These are phyloP conservation scores for Chrysoporthe cubensis DNA, from an alignment of 2,329 filamentous ascomycete genomes.

Conservation along the genomic window DNA sequence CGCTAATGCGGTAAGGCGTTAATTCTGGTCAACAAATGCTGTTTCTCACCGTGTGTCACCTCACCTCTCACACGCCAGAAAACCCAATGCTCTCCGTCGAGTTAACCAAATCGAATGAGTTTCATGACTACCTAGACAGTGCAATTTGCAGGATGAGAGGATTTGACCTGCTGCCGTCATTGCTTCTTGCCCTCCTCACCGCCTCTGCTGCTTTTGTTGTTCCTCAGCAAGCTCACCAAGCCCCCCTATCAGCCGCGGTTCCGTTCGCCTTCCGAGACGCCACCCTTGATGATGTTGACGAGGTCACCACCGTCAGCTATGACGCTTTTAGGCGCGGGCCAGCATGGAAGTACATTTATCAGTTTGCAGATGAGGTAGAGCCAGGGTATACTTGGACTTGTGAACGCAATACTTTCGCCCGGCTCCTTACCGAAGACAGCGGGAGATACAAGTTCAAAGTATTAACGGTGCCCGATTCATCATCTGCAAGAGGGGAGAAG, in stretches of 20 bases:
- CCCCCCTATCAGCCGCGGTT: not conserved
- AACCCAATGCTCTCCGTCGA: not conserved
- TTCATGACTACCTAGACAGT: not conserved
- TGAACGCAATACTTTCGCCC: not conserved
- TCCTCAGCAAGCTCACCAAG: not conserved
- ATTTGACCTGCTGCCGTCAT: not conserved
- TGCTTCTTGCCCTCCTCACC: not conserved
- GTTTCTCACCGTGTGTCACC: not conserved
- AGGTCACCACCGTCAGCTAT: conserved; percentile 15
- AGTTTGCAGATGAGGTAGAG: conserved; percentile 20
- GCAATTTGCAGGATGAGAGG: not conserved
- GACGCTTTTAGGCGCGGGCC: conserved; percentile 20
- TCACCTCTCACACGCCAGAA: not conserved
- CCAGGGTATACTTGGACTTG: conserved; percentile 20
- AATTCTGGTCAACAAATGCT: not conserved
- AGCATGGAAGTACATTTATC: conserved; percentile 15
- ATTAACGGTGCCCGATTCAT: conserved; percentile 16
- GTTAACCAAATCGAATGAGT: not conserved
- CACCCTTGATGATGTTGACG: conserved; percentile 23
- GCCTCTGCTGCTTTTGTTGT: not conserved
- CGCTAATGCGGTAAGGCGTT: not conserved
- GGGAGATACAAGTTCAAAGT: conserved; percentile 4
- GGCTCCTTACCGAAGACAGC: not conserved
- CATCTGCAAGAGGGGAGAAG: conserved; percentile 2
- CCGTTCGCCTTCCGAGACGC: conserved; percentile 22